These are phyloP conservation scores for Hypoxylon subgilvum DNA, from an alignment of 495 filamentous ascomycete genomes.

Conservation along the genomic window DNA sequence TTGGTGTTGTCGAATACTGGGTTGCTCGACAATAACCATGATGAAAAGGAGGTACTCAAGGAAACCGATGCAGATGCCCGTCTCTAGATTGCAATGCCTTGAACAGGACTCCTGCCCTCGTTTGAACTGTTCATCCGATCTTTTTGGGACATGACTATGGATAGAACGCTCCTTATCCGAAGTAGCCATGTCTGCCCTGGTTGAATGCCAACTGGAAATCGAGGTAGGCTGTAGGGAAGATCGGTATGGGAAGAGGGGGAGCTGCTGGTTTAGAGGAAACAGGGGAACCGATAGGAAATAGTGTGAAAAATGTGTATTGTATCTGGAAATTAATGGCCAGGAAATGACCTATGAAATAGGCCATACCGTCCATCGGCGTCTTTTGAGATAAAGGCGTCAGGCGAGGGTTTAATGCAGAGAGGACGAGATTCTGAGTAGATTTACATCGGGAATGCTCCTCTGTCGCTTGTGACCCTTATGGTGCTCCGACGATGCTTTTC, in stretches of 20 bases:
- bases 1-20: too few species aligned
- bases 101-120: background rate
- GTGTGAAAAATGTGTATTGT: constrained; percentile 14
- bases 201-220: too few species aligned
- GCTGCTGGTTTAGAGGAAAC: background rate
- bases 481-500: constrained; percentile 52
- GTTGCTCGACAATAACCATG: too few species aligned
- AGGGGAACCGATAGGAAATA: background rate
- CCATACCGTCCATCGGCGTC: constrained; percentile 44
- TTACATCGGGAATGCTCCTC: constrained; percentile 55
- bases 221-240: too few species aligned
- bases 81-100: constrained; percentile 4
- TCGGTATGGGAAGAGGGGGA: background rate
- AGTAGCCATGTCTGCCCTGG: too few species aligned
- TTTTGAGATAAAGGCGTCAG: constrained; percentile 17
- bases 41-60: constrained; percentile 16
- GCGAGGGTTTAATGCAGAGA: constrained; percentile 10
- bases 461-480: constrained; percentile 55
- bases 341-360: constrained; percentile 38
- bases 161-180: too few species aligned
- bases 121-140: constrained; percentile 1
- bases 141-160: too few species aligned
- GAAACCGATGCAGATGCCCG: constrained; percentile 8
- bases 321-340: constrained; percentile 38
- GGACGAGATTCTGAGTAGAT: constrained; percentile 31